phyloP scores from a whole-genome alignment of 306 rosid species.

The Myrica gale region DNA sequence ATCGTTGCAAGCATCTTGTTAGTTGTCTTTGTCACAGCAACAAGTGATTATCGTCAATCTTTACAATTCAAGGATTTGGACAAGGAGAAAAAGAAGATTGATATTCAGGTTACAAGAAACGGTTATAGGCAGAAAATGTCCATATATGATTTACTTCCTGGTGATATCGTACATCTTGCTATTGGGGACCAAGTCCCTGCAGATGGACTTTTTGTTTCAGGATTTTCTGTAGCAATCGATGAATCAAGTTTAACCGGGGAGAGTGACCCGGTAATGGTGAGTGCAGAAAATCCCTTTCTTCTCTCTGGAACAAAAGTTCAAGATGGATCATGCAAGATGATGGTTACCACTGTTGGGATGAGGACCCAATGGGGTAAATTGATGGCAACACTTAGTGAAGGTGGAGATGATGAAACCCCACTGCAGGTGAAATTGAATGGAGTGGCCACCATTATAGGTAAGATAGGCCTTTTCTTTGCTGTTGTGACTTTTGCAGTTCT shows the following conservation, averaged over 20 bases:
- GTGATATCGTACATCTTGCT: constrained; percentile 84
- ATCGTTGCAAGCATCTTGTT: constrained; percentile 89
- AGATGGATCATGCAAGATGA: constrained; percentile 93
- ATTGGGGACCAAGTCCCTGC: constrained; percentile 97
- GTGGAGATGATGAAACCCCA: constrained; percentile 98
- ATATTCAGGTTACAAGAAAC: constrained; percentile 84
- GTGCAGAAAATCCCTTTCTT: constrained; percentile 68
- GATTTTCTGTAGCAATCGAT: constrained; percentile 78
- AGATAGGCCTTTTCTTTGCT: constrained; percentile 85
- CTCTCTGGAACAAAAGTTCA: constrained; percentile 94
- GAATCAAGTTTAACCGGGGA: constrained; percentile 97
- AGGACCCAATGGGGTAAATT: constrained; percentile 98
- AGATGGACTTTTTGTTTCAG: constrained; percentile 81
- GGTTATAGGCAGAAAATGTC: constrained; percentile 92
- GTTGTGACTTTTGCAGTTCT: constrained; percentile 80
- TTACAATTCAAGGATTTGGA: constrained; percentile 92
- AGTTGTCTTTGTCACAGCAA: constrained; percentile 94
- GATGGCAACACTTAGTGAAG: constrained; percentile 95
- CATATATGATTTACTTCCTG: constrained; percentile 87
- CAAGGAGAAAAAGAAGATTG: constrained; percentile 91
- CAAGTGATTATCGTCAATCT: constrained; percentile 90
- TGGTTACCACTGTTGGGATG: constrained; percentile 93
- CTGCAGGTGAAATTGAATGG: constrained; percentile 93
- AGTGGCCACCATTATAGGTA: constrained; percentile 94
- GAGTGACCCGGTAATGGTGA: constrained; percentile 86